A percentile compares a stretch with the other conserved stretches of the same genome.
These are phyloP conservation scores for Pneumocystis murina DNA, from an alignment of 1,139 yeast species.

Conservation along the genomic window DNA sequence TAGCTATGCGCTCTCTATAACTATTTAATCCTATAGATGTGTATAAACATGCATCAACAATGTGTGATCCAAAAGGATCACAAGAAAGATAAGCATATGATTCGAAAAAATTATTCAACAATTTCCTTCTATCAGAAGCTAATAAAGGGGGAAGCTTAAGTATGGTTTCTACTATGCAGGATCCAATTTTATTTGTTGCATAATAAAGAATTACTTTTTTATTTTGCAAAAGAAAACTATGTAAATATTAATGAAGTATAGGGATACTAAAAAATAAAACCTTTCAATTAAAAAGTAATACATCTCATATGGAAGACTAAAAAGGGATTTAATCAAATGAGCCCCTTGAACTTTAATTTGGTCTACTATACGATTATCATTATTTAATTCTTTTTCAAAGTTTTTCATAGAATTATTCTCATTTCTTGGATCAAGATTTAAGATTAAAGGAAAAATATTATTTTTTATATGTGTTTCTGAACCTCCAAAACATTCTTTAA, in stretches of 20 bases:
- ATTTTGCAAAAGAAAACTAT: not conserved
- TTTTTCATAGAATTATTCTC: not conserved
- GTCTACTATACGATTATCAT: not conserved
- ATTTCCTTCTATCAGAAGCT: slow-evolving; percentile 45
- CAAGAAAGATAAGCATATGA: slow-evolving; percentile 47
- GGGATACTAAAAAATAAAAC: not conserved
- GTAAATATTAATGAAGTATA: not conserved
- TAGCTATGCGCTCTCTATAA: slow-evolving; percentile 77
- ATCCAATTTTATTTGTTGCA: slow-evolving; percentile 7
- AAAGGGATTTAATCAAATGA: not conserved
- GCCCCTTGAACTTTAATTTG: not conserved
- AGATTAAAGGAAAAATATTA: not conserved
- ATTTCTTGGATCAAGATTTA: not conserved
- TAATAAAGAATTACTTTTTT: slow-evolving; percentile 7
- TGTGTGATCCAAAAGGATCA: slow-evolving; percentile 83
- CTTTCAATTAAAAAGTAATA: not conserved
- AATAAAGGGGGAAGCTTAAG: slow-evolving; percentile 36
- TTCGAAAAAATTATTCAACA: slow-evolving; percentile 47
- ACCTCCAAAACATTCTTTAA: not conserved
- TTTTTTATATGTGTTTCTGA: not conserved
- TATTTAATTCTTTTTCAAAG: not conserved
- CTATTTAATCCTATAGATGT: slow-evolving; percentile 64
- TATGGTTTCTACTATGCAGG: slow-evolving; percentile 32
- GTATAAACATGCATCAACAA: slow-evolving; percentile 70
- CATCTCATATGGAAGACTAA: not conserved